These are phyloP conservation scores for Ophiostoma perfectum DNA, from an alignment of 2,329 filamentous ascomycete species.

Conservation along the genomic window DNA sequence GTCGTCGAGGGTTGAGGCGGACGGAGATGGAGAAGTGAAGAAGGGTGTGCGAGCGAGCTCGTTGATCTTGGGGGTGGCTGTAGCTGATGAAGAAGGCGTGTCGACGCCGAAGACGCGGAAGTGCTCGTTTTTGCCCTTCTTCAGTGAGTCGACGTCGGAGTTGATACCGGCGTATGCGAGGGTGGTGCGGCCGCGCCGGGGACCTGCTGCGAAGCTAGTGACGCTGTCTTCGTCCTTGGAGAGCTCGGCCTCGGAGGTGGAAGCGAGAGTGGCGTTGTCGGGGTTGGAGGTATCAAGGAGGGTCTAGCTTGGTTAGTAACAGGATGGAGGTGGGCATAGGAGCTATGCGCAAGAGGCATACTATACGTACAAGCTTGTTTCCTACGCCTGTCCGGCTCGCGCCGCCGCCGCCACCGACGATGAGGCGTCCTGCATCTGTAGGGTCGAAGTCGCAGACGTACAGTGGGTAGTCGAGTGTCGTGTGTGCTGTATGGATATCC, in stretches of 20 bases:
- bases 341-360: not conserved
- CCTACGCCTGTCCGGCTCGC: constrained; percentile 73
- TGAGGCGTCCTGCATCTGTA: constrained; percentile 64
- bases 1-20: constrained; percentile 30
- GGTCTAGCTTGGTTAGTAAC: constrained; percentile 42
- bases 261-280: constrained; percentile 53
- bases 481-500: constrained; percentile 49
- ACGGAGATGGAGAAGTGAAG: constrained; percentile 37
- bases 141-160: constrained; percentile 65
- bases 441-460: constrained; percentile 87
- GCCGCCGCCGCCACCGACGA: constrained; percentile 85
- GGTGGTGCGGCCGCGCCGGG: constrained; percentile 49
- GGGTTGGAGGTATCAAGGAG: constrained; percentile 65
- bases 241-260: constrained; percentile 68
- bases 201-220: constrained; percentile 70
- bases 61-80: constrained; percentile 39
- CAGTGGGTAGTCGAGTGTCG: constrained; percentile 73
- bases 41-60: constrained; percentile 50
- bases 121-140: constrained; percentile 75
- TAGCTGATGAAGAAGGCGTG: constrained; percentile 33
- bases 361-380: constrained; percentile 70
- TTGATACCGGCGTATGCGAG: constrained; percentile 75
- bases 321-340: no score
- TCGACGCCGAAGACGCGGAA: constrained; percentile 68
- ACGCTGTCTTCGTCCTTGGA: constrained; percentile 84